A percentile compares a stretch with the other conserved stretches of the same genome.
Conservation (phyloP, 2,329 filamentous ascomycete species). For the Cladophialophora yegresii region DNA sequence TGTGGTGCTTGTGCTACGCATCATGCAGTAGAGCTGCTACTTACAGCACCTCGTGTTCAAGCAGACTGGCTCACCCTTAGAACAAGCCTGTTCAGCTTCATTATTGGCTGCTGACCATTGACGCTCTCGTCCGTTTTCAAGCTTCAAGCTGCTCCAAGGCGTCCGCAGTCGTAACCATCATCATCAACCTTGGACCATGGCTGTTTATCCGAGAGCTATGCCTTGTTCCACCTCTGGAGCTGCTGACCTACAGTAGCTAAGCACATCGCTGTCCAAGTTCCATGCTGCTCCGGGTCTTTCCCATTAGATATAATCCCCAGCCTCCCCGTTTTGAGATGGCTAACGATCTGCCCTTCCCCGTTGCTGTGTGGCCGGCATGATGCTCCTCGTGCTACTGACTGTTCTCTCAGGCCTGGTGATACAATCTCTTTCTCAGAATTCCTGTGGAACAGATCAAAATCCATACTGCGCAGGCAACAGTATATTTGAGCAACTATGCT, state of each 20-base stretch:
- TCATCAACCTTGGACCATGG: constrained; percentile 19
- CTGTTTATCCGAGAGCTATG: constrained; percentile 8
- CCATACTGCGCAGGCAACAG: constrained; percentile 35
- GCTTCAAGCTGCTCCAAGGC: constrained; percentile 7
- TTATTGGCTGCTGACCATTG: constrained; percentile 19
- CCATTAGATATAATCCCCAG: constrained; percentile 29
- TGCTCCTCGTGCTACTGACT: constrained; percentile 11
- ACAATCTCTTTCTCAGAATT: constrained; percentile 6
- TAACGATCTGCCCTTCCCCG: constrained; percentile 16
- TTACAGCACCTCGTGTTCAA: neutral
- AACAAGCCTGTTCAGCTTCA: constrained; percentile 8
- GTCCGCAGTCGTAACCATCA: neutral
- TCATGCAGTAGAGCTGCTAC: constrained; percentile 6
- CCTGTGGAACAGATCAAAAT: constrained; percentile 35
- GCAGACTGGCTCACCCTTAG: neutral
- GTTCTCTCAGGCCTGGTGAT: constrained; percentile 7
- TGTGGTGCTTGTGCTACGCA: constrained; percentile 13
- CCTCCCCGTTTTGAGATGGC: constrained; percentile 29
- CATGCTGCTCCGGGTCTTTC: constrained; percentile 13
- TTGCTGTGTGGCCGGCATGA: constrained; percentile 15
- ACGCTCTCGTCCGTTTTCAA: neutral
- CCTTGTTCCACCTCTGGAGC: constrained; percentile 11
- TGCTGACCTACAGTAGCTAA: constrained; percentile 16
- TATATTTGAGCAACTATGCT: constrained; percentile 35
- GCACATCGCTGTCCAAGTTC: constrained; percentile 10